phyloP scores from a whole-genome alignment of 495 filamentous ascomycete genomes.

The Glonium stellatum region DNA sequence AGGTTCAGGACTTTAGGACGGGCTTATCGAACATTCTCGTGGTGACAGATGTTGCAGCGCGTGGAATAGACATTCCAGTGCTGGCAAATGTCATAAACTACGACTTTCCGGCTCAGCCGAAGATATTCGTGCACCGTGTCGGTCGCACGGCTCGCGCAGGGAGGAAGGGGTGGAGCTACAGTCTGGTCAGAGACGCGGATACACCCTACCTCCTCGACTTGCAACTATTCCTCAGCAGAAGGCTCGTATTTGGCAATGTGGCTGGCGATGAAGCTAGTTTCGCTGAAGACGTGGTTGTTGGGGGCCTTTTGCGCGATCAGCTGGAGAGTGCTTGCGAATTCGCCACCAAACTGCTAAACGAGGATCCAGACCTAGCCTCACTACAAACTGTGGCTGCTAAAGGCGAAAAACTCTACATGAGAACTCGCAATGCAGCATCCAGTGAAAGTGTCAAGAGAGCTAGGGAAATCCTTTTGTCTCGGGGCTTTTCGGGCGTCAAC shows the following conservation, averaged over 20 bases:
- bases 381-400: conserved; percentile 70
- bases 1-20: conserved; percentile 78
- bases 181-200: conserved; percentile 75
- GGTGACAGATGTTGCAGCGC: conserved; percentile 94
- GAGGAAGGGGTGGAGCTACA: conserved; percentile 88
- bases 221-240: conserved; percentile 86
- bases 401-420: conserved; percentile 86
- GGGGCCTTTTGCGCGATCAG: conserved; percentile 58
- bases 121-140: conserved; percentile 93
- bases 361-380: conserved; percentile 62
- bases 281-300: conserved; percentile 72
- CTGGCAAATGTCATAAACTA: conserved; percentile 98
- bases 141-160: conserved; percentile 92
- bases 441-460: conserved; percentile 78
- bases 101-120: conserved; percentile 94
- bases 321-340: conserved; percentile 71
- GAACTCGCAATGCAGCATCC: conserved; percentile 82
- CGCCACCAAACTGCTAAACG: conserved; percentile 65
- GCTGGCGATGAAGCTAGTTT: conserved; percentile 54
- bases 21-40: conserved; percentile 85
- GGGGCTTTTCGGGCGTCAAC: conserved; percentile 63
- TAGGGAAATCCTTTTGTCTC: conserved; percentile 61
- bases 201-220: conserved; percentile 86
- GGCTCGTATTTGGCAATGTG: conserved; percentile 60
- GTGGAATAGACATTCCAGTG: conserved; percentile 95